Evolutionary conservation across 208 protist species (phyloP), one percentile per base, ranked within the genome.

Genomic region (Crithidia sp.): DNA sequence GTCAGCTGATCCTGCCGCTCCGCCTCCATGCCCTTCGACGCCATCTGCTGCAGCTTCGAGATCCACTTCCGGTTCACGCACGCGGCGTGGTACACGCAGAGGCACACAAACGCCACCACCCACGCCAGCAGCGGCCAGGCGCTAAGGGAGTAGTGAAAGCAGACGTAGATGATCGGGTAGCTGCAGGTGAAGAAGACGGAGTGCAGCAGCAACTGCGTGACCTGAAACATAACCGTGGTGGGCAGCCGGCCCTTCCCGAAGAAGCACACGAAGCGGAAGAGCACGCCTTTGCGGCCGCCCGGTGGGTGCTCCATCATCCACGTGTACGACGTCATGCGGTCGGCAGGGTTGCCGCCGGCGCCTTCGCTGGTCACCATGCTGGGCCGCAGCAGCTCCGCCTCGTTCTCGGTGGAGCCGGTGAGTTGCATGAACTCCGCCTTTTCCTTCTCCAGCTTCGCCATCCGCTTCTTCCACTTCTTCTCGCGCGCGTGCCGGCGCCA

Each of bases 271-370:
- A 93, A 85, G 19, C 81, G 74, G 53, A 86, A 86, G 16, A 83
- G 84, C 10, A 83, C 16, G n/a, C 85, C 81, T 6, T 85, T 76
- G 53, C 81, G 79, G 5, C 85, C 88, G 16, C 80, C 75, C 0
- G 85, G 88, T 14, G 88, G 88, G 62, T 87, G 70, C 64, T 83
- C 77, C 78, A 93, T 85, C 85, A 93, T 89, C 85, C 85, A 93
- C 47, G 78, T 84, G 74, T 90, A 90, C 17, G 88, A 84, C 37
- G 83, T 90, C 68, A 87, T 82, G 45, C 83, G 82, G 19, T 86
- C 68, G 3, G 79, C 65, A 8, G 82, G 84, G 70, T 84, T 76
- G 28, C 74, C 79, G 3, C 50, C 65, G 17, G 65, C 61, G 14
- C 78, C 84, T 49, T 87, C 78, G 64, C 71, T 71, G 3, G 81